Conservation (phyloP, 2,329 filamentous ascomycete species). For the Hymenoscyphus infarciens region DNA sequence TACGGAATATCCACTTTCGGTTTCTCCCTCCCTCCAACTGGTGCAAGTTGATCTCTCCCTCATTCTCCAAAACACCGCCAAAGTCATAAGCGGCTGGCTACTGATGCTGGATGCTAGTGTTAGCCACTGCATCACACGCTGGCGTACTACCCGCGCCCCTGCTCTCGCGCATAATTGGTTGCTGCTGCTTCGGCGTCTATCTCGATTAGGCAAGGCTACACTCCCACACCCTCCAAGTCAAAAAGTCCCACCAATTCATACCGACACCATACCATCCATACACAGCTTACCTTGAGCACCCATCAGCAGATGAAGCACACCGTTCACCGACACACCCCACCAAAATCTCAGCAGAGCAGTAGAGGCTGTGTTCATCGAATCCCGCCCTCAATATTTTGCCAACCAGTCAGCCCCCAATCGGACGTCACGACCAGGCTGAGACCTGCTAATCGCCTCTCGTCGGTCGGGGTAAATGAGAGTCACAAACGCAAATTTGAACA, state of each 20-base stretch:
- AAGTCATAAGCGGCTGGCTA: slow-evolving; percentile 13
- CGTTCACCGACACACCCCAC: not conserved
- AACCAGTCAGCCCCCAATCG: not conserved
- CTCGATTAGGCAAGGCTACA: slow-evolving; percentile 34
- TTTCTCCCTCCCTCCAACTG: too few species aligned
- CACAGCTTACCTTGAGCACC: slow-evolving; percentile 3
- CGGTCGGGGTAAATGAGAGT: slow-evolving; percentile 15
- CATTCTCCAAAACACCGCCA: not conserved
- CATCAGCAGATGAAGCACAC: slow-evolving; percentile 1
- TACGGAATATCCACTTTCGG: not conserved
- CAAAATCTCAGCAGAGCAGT: slow-evolving; percentile 3
- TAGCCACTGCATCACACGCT: slow-evolving; percentile 25
- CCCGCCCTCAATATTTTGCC: not conserved
- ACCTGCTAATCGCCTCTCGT: slow-evolving; percentile 10
- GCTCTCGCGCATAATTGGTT: slow-evolving; percentile 29
- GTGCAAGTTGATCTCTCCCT: slow-evolving; percentile 4
- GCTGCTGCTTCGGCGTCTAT: slow-evolving; percentile 32
- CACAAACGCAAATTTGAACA: slow-evolving; percentile 13
- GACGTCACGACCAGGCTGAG: slow-evolving; percentile 16
- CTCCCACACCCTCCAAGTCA: slow-evolving; percentile 6
- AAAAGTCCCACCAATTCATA: not conserved
- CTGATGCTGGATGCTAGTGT: slow-evolving; percentile 5
- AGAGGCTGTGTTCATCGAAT: slow-evolving; percentile 16
- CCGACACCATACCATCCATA: not conserved
- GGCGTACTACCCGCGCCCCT: slow-evolving; percentile 26